phyloP scores from a whole-genome alignment of 148 eudicot genomes.

The Vaccinium corymbosum region DNA sequence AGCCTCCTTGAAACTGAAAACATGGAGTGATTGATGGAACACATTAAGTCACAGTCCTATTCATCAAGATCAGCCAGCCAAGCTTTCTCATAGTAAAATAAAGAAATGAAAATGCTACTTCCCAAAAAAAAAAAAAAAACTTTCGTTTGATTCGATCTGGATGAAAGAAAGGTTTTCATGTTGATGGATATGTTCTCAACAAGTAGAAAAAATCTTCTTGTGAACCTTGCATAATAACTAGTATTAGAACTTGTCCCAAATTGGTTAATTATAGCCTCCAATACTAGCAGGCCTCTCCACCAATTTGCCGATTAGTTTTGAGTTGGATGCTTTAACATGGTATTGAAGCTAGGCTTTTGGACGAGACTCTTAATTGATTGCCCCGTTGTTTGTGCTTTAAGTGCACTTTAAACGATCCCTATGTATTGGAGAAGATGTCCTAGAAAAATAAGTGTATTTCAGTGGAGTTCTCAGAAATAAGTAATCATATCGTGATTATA shows the following conservation, averaged over 20 bases:
- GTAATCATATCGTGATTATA: background rate
- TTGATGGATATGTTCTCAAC: background rate
- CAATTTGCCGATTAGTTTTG: background rate
- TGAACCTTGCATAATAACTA: background rate
- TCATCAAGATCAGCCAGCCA: background rate
- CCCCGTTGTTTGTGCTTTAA: background rate
- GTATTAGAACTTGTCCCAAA: background rate
- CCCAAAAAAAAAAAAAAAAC: background rate
- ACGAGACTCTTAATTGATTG: background rate
- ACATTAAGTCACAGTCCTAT: background rate
- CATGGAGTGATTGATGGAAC: constrained; percentile 12
- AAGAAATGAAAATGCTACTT: background rate
- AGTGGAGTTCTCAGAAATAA: background rate
- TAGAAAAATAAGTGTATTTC: background rate
- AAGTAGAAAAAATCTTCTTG: background rate
- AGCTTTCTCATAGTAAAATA: background rate
- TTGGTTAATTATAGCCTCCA: background rate
- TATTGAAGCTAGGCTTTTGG: background rate
- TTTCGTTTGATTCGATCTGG: background rate
- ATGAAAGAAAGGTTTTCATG: background rate
- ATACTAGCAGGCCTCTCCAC: background rate
- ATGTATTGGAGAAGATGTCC: background rate
- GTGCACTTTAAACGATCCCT: background rate
- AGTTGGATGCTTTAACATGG: background rate
- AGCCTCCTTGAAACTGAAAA: constrained; percentile 81